Evolutionary conservation across 768 basidiomycete species (phyloP), one percentile per base, ranked within the genome.

Genomic region (Panaeolus papilionaceus): DNA sequence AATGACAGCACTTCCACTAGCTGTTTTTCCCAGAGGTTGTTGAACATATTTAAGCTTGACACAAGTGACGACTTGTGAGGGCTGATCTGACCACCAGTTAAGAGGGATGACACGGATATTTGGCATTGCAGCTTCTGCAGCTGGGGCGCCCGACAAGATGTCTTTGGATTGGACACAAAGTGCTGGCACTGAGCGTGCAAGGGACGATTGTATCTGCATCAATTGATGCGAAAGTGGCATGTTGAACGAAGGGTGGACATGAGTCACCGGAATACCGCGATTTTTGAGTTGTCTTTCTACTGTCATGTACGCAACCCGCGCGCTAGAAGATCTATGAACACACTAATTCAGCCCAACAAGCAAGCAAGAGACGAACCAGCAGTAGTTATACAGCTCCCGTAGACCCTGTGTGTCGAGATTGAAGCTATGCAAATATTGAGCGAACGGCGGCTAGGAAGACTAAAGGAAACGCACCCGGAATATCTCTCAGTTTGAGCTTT

Each of bases 21-120:
- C 88, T 8, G 87, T 87, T 72, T 91, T 92, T 20, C 93, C 92
- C 71, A 93, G 86, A 0, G 93, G 91, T 71, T 94, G 92, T 73
- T 94, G 93, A 38, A 94, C 93, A 71, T 95, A 94, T 79, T 94
- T 94, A 38, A 97, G 83, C 75, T 95, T 95, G 42, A 96, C 94
- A 70, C 92, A 94, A 0, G 94, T 96, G 23, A 96, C 89, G 14
- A 96, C 93, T 85, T 89, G 88, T 2, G 90, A 91, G 68, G 88
- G 89, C 69, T 88, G 88, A 61, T 91, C 88, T 3, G 90, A 91
- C 95, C 95, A 96, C 95, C 95, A 96, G 69, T 94, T 91, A 16
- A 94, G 82, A 8, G 94, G 92, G 69, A 94, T 91, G 62, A 96
- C 92, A 44, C 91, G 90, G 63, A 96, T 94, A 73, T 94, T 95